Base-by-base conservation (phyloP, 192 early-diverging fungal genomes). In the Umbelopsis vinacea region DNA sequence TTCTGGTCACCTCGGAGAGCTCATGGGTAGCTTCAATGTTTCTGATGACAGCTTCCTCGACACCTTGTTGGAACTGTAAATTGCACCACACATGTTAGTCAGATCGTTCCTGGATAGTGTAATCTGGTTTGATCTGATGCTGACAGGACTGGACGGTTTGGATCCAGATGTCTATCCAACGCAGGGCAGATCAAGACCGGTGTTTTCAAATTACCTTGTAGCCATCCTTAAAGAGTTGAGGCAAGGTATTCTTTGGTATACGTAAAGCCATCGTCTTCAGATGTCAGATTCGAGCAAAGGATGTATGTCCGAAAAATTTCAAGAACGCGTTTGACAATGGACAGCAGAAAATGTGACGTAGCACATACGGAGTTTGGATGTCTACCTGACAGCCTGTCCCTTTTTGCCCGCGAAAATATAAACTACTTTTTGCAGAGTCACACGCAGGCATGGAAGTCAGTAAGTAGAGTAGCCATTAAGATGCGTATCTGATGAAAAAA, bases 1-100 rank as follows among this genome's bases (percentile, higher is more conserved):
- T 99, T 57, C 96, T 90, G 26, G 93, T 92, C 60, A 97, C 95
- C 79, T 95, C 91, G 57, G 93, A 90, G 71, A 99, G 86, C 79
- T 99, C 96, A 83, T 94, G 94, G 37, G 92, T 93, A 40, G 97
- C 97, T 68, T 90, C 88, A 76, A 99, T 99, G 82, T 99, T 99
- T 66, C 94, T 86, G 52, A 94, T 82, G 14, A 98, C 95, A 68
- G 96, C 96, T 76, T 99, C 97, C 67, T 99, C 97, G 43, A 97
- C 84, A 53, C 97, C 97, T 88, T 97, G 94, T 69, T 91, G 89
- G 84, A 94, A 90, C 95, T 92, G 80, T 72, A 35, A 57, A 53
- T 35, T 17, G 19, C 1, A 57, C 1, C 3, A 33, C 0, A 35
- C 6, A 35, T 12, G 9, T 63, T 37, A 73, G 60, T 40, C 33